Base-by-base conservation (phyloP, 2,329 filamentous ascomycete species). In the Colletotrichum sp. region DNA sequence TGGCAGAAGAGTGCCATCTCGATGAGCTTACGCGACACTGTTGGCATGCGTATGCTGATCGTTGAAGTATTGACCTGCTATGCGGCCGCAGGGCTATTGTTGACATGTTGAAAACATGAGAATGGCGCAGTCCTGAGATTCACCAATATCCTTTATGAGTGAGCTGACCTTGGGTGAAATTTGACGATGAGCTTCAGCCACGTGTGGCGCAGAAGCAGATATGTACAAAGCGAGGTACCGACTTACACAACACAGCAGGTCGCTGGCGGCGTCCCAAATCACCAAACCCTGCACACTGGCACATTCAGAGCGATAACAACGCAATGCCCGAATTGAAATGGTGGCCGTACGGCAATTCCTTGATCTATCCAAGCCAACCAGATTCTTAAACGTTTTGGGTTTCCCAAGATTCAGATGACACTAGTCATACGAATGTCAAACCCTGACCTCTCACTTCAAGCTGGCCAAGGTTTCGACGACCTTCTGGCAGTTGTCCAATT, bases 121-220 rank as follows among this genome's bases (percentile, higher is more conserved):
- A 15, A 27, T n/a, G 25, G 28, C 36, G 19, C 44, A 15, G 25
- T 34, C 16, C 11, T 39, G 32, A 67, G 48, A 60, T 22, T 55
- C 13, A 60, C 28, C 25, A 22, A 27, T 68, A 32, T 16, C 63
- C 44, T 65, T 32, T 34, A 59, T 65, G 71, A 52, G 67, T 75
- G 75, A 69, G 48, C 68, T 55, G 68, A 69, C 59, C 13, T 25
- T 13, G n/a, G 28, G 39, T 67, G 74, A 78, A 78, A 75, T 76
- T 76, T 77, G 69, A 52, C 67, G 60, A 73, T 73, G 64, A 76
- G 65, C 39, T 75, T 44, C 61, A 77, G 77, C 77, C 77, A 78
- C 77, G 16, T 70, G 74, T 77, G 72, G 68, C 75, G 69, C 59
- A 65, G 15, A 6, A 22, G 32, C 8, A 36, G 9, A n/a, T 55